These are phyloP conservation scores for Ganoderma leucocontextum DNA, from an alignment of 1,284 basidiomycete species.

Conservation along the genomic window DNA sequence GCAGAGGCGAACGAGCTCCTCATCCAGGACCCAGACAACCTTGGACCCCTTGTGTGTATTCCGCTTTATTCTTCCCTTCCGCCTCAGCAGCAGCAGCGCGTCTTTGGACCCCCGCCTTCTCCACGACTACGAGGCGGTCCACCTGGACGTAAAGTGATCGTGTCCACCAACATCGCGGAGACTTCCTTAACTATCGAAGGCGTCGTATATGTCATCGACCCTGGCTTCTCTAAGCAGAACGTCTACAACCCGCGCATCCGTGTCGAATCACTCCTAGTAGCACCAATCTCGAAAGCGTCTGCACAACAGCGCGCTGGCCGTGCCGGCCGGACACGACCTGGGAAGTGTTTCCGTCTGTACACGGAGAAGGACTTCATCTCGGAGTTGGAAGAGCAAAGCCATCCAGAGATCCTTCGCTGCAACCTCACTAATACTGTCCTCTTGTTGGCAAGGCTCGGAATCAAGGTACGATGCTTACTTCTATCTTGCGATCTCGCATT, in stretches of 20 bases:
- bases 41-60: slow-evolving; percentile 83
- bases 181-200: slow-evolving; percentile 98
- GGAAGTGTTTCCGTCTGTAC: slow-evolving; percentile 97
- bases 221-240: slow-evolving; percentile 97
- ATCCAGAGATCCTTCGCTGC: slow-evolving; percentile 94
- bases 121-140: slow-evolving; percentile 72
- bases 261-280: slow-evolving; percentile 93
- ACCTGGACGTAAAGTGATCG: slow-evolving; percentile 92
- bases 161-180: slow-evolving; percentile 98
- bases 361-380: slow-evolving; percentile 98
- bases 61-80: slow-evolving; percentile 61
- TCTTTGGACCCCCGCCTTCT: slow-evolving; percentile 89
- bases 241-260: slow-evolving; percentile 97
- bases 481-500: too few species aligned
- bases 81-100: slow-evolving; percentile 92
- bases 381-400: slow-evolving; percentile 95
- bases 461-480: slow-evolving; percentile 40
- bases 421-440: slow-evolving; percentile 95
- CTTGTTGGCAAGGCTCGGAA: slow-evolving; percentile 93
- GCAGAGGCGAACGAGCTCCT: slow-evolving; percentile 86
- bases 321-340: slow-evolving; percentile 94
- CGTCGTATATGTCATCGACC: slow-evolving; percentile 98
- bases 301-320: slow-evolving; percentile 97
- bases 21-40: slow-evolving; percentile 74
- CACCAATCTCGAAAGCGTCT: slow-evolving; percentile 96